Evolutionary conservation across 73 alveolate species (phyloP).

Genomic region (Stentor roeselii): DNA sequence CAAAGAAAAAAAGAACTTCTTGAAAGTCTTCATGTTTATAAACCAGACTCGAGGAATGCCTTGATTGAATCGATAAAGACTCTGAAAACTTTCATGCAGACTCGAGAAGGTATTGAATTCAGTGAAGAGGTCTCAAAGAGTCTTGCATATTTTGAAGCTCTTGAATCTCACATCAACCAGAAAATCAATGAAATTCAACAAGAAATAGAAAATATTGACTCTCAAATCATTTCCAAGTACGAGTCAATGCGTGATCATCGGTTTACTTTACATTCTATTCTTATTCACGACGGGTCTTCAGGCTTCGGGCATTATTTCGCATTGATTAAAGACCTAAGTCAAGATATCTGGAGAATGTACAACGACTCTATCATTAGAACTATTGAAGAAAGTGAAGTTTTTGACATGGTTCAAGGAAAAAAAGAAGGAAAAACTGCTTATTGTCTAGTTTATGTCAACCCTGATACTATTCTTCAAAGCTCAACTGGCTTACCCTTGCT

Average conservation of each 20-base stretch:
- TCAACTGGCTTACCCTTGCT: neutral
- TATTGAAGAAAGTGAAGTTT: constrained; percentile 20
- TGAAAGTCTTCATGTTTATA: neutral
- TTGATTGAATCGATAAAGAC: neutral
- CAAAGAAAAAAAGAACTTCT: neutral
- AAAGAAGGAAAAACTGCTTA: neutral
- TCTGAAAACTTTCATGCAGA: too few relatives aligned
- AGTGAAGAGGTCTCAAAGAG: neutral
- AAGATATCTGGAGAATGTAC: constrained; percentile 55
- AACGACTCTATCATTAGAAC: constrained; percentile 67
- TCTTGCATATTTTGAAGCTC: neutral
- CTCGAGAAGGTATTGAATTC: neutral
- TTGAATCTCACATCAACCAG: neutral
- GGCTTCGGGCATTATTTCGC: constrained; percentile 96
- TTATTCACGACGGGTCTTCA: constrained; percentile 92
- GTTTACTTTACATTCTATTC: constrained; percentile 66
- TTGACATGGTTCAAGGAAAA: neutral
- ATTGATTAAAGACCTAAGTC: constrained; percentile 68
- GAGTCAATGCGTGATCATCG: neutral
- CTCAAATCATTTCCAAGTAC: too few relatives aligned
- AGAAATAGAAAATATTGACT: neutral
- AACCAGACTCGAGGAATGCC: neutral
- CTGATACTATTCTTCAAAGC: neutral
- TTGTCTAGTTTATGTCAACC: constrained; percentile 3
- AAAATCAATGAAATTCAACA: neutral